Conservation (phyloP, 2,329 filamentous ascomycete species). For the Helminthosporium solani region DNA sequence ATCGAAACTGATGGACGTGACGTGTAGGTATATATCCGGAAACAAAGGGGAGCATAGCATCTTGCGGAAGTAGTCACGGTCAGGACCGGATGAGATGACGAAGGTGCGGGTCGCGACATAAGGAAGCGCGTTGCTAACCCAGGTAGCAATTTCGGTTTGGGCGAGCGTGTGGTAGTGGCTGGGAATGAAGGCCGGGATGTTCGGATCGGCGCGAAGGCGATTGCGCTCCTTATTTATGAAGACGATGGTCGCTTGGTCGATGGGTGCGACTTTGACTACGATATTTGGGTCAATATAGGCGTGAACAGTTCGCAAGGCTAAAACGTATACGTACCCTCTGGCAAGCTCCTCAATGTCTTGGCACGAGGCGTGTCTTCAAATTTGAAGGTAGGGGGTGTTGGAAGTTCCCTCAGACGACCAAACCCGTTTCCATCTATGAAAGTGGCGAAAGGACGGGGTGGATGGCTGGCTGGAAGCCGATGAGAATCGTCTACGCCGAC, state of each 20-base stretch:
- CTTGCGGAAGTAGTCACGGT: slow-evolving; percentile 10
- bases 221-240: slow-evolving; percentile 15
- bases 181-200: slow-evolving; percentile 15
- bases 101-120: slow-evolving; percentile 14
- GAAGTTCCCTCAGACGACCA: too few relatives aligned
- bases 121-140: slow-evolving; percentile 10
- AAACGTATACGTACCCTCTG: too few relatives aligned
- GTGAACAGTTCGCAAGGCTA: not conserved
- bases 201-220: slow-evolving; percentile 5
- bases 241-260: slow-evolving; percentile 3
- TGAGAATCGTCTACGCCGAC: too few relatives aligned
- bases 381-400: too few relatives aligned
- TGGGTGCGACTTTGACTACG: not conserved
- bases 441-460: too few relatives aligned
- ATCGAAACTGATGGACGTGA: slow-evolving; percentile 47
- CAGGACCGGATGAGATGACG: slow-evolving; percentile 11
- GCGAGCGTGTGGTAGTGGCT: slow-evolving; percentile 1
- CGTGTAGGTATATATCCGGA: slow-evolving; percentile 8
- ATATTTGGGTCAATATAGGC: not conserved
- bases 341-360: too few relatives aligned
- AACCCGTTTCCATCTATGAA: too few relatives aligned
- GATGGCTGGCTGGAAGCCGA: too few relatives aligned
- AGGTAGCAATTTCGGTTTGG: slow-evolving; percentile 1
- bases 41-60: slow-evolving; percentile 8
- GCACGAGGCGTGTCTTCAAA: too few relatives aligned